phyloP scores from a whole-genome alignment of 306 rosid species.

The Castanea sativa region DNA sequence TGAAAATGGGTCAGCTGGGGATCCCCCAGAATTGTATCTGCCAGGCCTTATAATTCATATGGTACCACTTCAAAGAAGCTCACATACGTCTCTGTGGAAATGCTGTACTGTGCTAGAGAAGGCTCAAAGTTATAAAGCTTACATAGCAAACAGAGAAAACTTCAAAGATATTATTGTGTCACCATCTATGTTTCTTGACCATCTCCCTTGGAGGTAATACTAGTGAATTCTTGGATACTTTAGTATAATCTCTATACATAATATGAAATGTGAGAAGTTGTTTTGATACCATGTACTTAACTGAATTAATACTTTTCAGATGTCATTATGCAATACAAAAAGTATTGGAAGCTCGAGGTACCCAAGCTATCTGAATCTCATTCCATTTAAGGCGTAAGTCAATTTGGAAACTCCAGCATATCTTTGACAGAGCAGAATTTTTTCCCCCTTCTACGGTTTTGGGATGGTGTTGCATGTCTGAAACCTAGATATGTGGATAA shows the following conservation, averaged over 20 bases:
- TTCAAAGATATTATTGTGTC: constrained; percentile 84
- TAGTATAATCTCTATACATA: neutral
- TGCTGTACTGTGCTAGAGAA: constrained; percentile 32
- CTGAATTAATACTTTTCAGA: constrained; percentile 37
- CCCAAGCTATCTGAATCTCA: constrained; percentile 26
- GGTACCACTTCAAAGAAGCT: constrained; percentile 45
- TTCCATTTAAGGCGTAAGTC: constrained; percentile 20
- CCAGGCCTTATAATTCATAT: constrained; percentile 81
- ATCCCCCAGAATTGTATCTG: constrained; percentile 72
- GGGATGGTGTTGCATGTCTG: neutral
- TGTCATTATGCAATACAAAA: constrained; percentile 57
- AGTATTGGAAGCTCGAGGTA: constrained; percentile 39
- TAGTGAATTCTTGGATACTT: constrained; percentile 12
- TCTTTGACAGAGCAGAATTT: neutral
- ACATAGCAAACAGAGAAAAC: constrained; percentile 61
- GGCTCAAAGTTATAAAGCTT: constrained; percentile 53
- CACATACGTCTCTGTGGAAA: constrained; percentile 28
- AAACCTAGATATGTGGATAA: neutral
- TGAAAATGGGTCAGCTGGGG: constrained; percentile 43
- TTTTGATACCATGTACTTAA: constrained; percentile 20
- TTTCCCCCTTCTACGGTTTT: neutral
- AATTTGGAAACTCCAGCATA: neutral
- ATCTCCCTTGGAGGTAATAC: constrained; percentile 96
- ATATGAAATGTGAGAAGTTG: constrained; percentile 7
- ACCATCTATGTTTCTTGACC: constrained; percentile 95